phyloP scores from a whole-genome alignment of 352 stramenopile genomes.

The Blastocystis sp. region DNA sequence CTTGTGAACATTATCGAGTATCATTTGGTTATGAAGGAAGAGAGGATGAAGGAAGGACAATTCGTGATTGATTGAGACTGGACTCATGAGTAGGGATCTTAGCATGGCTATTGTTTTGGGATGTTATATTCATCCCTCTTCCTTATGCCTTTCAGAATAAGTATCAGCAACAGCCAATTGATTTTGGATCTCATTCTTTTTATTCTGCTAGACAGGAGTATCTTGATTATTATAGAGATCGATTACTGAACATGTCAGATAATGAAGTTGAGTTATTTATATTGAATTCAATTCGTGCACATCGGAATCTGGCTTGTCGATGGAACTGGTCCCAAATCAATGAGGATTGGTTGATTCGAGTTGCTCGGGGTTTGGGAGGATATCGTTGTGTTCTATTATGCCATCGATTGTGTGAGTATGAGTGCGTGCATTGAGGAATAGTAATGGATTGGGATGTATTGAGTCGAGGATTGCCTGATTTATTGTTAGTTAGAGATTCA shows the following conservation, averaged over 20 bases:
- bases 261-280: neutral
- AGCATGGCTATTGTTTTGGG: constrained; percentile 4
- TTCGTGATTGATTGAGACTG: neutral
- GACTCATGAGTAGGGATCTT: neutral
- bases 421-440: neutral
- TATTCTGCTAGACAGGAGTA: neutral
- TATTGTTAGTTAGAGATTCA: neutral
- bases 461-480: constrained; percentile 11
- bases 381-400: neutral
- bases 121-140: constrained; percentile 20
- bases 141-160: constrained; percentile 32
- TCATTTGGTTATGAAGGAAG: neutral
- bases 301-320: neutral
- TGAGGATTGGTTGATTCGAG: neutral
- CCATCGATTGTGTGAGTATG: neutral
- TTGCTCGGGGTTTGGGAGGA: neutral
- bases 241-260: neutral
- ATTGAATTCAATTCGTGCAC: neutral
- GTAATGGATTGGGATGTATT: neutral
- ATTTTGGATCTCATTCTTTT: neutral
- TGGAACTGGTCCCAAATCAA: neutral
- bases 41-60: constrained; percentile 9
- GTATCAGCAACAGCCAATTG: neutral
- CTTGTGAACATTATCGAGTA: neutral
- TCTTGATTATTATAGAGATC: neutral